A percentile compares a stretch with the other conserved stretches of the same genome.
Evolutionary conservation across 192 early-diverging fungal species (phyloP).

Genomic region (Coemansia asiatica): DNA sequence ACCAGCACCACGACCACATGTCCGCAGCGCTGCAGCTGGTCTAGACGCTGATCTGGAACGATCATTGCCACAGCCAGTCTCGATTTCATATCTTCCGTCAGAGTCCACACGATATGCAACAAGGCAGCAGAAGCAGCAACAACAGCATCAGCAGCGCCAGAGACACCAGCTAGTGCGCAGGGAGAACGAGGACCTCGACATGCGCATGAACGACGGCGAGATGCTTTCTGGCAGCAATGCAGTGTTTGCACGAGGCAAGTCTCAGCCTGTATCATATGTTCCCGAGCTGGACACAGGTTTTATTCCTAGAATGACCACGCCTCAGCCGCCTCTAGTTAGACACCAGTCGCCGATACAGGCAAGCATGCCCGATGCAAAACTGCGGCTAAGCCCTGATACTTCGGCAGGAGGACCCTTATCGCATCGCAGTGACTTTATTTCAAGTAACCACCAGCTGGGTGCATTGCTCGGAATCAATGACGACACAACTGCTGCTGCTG

Average conservation of each 20-base stretch:
- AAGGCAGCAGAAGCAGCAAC: slow-evolving; percentile 3
- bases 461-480: slow-evolving; percentile 31
- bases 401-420: slow-evolving; percentile 23
- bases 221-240: neutral
- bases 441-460: slow-evolving; percentile 22
- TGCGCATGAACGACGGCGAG: neutral
- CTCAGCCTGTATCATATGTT: slow-evolving; percentile 26
- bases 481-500: too few species aligned
- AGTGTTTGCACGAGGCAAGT: slow-evolving; percentile 22
- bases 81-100: slow-evolving; percentile 12
- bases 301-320: slow-evolving; percentile 19
- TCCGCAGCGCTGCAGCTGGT: slow-evolving; percentile 28
- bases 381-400: slow-evolving; percentile 13
- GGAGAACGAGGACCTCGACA: neutral
- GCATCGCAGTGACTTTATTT: slow-evolving; percentile 33
- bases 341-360: neutral
- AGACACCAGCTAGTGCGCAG: neutral
- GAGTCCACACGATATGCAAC: neutral
- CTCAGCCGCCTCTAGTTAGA: slow-evolving; percentile 17
- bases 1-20: slow-evolving; percentile 10
- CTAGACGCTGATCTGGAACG: slow-evolving; percentile 25
- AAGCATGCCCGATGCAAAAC: neutral
- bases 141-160: neutral
- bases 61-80: slow-evolving; percentile 27
- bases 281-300: slow-evolving; percentile 9